Base-by-base conservation (phyloP, 2,329 filamentous ascomycete genomes). In the Pseudohalonectria lignicola region DNA sequence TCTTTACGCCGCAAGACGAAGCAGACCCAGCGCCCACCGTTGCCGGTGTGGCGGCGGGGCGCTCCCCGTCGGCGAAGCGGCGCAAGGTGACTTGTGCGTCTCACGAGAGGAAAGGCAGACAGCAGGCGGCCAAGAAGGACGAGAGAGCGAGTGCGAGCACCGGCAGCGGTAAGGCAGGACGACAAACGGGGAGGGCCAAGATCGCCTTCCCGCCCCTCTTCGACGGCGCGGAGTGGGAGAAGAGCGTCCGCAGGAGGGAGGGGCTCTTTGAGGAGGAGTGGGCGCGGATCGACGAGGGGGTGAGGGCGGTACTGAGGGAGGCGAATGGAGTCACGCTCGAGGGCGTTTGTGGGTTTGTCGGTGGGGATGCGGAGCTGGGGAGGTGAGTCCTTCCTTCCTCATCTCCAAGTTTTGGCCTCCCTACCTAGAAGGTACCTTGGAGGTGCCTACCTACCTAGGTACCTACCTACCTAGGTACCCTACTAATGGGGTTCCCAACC, bases 181-280 rank as follows among this genome's bases (percentile, higher is more conserved):
- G n/a, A n/a, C n/a, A n/a, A n/a, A n/a, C n/a, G n/a, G 43, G 32
- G 32, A 38, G 29, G 6, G 36, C 31, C 38, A 43, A 36, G 23
- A 30, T 23, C 43, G 43, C 49, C 3, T 81, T 76, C 41, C 62
- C 67, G 16, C 59, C 67, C 7, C 60, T 82, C 15, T 56, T 82
- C 7, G 63, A 67, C 41, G 75, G 74, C 4, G 52, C 56, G 0
- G 79, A 82, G 55, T 59, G 54, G 32, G 47, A 61, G 2, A 62
- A 63, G 23, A 66, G 63, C 39, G 64, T 71, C 17, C 53, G 54
- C 7, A 57, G 76, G 37, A 69, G 85, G 17, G 66, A 77, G 51
- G 57, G 65, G 33, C 62, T 75, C 3, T 90, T 79, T 54, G 61
- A 75, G 36, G 57, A 67, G 38, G 63, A 74, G 36, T 92, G 86